Percentiles rank a stretch among this genome's conserved stretches.
phyloP scores from a whole-genome alignment of 352 stramenopile species.

The Phytophthora chlamydospora region DNA sequence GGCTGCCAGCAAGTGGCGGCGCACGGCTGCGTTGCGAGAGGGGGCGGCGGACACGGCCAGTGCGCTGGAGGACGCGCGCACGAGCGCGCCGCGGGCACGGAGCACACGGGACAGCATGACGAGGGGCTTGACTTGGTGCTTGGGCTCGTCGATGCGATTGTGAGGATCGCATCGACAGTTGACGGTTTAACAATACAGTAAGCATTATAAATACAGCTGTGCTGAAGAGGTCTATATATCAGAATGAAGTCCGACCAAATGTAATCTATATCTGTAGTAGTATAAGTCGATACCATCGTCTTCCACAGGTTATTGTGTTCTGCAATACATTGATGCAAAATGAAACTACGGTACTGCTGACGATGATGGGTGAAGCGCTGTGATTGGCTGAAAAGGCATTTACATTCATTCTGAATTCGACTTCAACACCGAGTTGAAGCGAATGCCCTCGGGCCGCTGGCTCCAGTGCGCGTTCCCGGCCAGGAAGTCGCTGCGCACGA shows the following conservation, averaged over 20 bases:
- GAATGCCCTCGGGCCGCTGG: constrained; percentile 33
- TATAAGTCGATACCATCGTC: no score
- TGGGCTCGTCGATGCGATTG: constrained; percentile 14
- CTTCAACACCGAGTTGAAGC: constrained; percentile 45
- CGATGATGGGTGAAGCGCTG: neutral
- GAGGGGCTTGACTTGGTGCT: constrained; percentile 3
- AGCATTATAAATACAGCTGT: no score
- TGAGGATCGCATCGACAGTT: constrained; percentile 14
- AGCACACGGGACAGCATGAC: constrained; percentile 25
- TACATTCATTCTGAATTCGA: neutral
- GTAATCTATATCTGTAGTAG: no score
- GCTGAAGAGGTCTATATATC: no score
- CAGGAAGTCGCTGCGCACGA: constrained; percentile 74
- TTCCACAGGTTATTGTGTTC: no score
- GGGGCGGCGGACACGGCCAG: constrained; percentile 2
- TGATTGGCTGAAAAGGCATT: neutral
- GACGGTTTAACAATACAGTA: neutral
- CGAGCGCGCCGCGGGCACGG: constrained; percentile 20
- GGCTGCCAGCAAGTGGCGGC: constrained; percentile 26
- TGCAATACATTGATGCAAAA: no score
- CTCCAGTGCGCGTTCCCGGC: constrained; percentile 71
- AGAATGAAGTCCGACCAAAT: no score
- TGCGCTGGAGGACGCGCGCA: constrained; percentile 17
- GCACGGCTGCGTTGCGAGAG: constrained; percentile 5
- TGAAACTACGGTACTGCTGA: neutral